Percentiles rank a stretch among this genome's conserved stretches.
phyloP scores from a whole-genome alignment of 2,329 filamentous ascomycete species.

The Ramichloridium luteum region DNA sequence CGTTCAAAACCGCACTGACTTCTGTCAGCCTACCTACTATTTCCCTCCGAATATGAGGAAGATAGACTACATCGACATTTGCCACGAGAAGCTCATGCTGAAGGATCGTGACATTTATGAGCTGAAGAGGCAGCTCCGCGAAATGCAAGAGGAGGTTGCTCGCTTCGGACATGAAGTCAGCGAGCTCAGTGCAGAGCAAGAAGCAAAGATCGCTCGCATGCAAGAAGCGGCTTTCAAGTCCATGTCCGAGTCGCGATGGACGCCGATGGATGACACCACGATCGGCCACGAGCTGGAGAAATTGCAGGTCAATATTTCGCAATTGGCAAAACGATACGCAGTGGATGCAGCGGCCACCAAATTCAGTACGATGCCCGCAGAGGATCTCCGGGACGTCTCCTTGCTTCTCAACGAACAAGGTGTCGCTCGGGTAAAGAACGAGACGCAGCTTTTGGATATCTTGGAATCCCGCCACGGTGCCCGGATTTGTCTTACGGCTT shows the following conservation, averaged over 20 bases:
- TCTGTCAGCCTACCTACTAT: too few relatives aligned
- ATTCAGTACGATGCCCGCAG: neutral
- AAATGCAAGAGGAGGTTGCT: neutral
- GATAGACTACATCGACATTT: too few relatives aligned
- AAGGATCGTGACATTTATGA: too few relatives aligned
- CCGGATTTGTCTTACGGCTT: constrained; percentile 4
- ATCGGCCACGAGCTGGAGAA: constrained; percentile 4
- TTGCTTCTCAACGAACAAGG: too few relatives aligned
- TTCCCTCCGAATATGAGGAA: too few relatives aligned
- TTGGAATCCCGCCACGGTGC: too few relatives aligned
- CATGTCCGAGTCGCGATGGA: constrained; percentile 5
- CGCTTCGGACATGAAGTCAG: constrained; percentile 1
- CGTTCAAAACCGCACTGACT: too few relatives aligned
- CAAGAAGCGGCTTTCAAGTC: constrained; percentile 5
- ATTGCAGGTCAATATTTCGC: constrained; percentile 3
- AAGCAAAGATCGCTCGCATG: constrained; percentile 5
- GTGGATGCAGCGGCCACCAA: neutral
- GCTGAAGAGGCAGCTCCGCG: too few relatives aligned
- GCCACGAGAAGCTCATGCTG: too few relatives aligned
- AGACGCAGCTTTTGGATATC: too few relatives aligned
- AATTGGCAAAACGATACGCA: constrained; percentile 6
- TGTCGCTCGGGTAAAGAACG: too few relatives aligned
- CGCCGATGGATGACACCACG: constrained; percentile 5
- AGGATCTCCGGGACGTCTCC: too few relatives aligned
- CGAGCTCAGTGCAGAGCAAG: constrained; percentile 3